phyloP scores from a whole-genome alignment of 495 filamentous ascomycete species.

The Tuber calosporum region DNA sequence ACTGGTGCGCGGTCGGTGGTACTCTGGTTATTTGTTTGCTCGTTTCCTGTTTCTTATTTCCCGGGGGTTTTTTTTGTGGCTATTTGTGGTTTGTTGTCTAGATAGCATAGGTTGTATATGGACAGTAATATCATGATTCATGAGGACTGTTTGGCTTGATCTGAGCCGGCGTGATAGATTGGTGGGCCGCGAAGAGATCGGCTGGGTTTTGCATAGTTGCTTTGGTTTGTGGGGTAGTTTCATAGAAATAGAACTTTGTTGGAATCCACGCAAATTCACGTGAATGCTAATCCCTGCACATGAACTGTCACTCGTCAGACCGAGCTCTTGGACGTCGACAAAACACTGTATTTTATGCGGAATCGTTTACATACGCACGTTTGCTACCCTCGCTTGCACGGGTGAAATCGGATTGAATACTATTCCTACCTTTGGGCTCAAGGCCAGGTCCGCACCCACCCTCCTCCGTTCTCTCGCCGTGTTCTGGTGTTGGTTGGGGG shows the following conservation, averaged over 20 bases:
- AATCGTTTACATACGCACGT: background rate
- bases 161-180: background rate
- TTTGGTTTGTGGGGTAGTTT: background rate
- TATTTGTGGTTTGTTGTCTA: slow-evolving; percentile 5
- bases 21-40: background rate
- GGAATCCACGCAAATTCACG: background rate
- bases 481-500: background rate
- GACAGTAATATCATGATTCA: slow-evolving; percentile 7
- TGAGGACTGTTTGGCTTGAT: background rate
- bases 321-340: background rate
- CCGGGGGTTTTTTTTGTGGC: background rate
- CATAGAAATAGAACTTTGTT: background rate
- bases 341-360: background rate
- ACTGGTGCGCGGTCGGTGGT: slow-evolving; percentile 4
- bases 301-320: background rate
- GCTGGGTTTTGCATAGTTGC: background rate
- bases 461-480: background rate
- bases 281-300: background rate
- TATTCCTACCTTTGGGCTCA: background rate
- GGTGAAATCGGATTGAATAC: background rate
- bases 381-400: background rate
- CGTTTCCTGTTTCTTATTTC: slow-evolving; percentile 4
- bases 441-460: background rate
- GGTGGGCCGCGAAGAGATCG: background rate
- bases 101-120: slow-evolving; percentile 5